Evolutionary conservation across 306 rosid genomes (phyloP).

Genomic region (Trichosanthes truncata): DNA sequence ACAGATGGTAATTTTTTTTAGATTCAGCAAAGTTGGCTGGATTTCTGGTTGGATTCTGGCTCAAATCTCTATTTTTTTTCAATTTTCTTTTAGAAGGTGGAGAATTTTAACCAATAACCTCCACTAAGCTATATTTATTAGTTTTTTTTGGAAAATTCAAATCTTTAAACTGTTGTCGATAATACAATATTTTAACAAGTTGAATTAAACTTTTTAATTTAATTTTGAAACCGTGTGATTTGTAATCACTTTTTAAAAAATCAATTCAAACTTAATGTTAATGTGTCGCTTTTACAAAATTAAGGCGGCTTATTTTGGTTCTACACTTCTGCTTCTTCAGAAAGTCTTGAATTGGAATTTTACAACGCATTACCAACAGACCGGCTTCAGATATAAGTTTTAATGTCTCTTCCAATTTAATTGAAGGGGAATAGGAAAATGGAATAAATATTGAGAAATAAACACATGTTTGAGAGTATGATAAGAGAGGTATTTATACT

Average conservation of each 20-base stretch:
- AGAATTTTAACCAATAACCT: neutral
- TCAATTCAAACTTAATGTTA: neutral
- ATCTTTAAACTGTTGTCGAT: too few species aligned
- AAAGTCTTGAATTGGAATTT: neutral
- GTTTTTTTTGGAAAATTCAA: too few species aligned
- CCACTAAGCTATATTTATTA: neutral
- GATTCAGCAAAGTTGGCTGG: neutral
- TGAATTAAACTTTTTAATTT: too few species aligned
- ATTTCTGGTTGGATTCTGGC: neutral
- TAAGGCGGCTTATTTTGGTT: neutral
- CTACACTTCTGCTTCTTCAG: neutral
- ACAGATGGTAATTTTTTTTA: neutral
- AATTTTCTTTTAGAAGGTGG: too few species aligned
- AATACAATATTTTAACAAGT: too few species aligned
- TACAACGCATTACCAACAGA: neutral
- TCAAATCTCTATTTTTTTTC: too few species aligned
- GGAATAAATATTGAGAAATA: too few species aligned
- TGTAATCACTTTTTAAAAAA: neutral
- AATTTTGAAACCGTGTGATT: too few species aligned
- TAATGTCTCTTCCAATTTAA: too few species aligned
- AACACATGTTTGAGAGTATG: too few species aligned
- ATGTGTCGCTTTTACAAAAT: neutral
- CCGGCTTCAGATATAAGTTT: neutral
- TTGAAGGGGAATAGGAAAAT: too few species aligned
- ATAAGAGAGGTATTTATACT: too few species aligned